phyloP scores from a whole-genome alignment of 1,284 basidiomycete species.

The Puccinia polysora region DNA sequence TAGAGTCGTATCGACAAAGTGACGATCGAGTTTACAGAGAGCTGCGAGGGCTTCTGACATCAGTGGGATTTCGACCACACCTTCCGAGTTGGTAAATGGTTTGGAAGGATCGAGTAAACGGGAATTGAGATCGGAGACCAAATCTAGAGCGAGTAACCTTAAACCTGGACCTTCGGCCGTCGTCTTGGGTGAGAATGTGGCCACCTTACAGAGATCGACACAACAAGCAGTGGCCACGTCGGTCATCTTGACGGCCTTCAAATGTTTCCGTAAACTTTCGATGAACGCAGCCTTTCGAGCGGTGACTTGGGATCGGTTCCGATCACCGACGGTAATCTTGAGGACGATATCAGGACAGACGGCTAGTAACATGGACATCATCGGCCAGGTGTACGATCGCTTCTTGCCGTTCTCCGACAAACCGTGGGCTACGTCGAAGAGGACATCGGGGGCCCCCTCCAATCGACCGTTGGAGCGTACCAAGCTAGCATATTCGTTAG shows the following conservation, averaged over 20 bases:
- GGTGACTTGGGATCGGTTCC: conserved; percentile 53
- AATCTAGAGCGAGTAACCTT: conserved; percentile 64
- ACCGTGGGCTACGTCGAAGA: conserved; percentile 52
- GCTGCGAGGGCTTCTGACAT: conserved; percentile 51
- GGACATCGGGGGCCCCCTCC: conserved; percentile 52
- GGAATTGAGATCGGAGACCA: conserved; percentile 55
- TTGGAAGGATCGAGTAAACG: conserved; percentile 48
- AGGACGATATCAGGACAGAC: conserved; percentile 70
- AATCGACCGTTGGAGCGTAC: conserved; percentile 56
- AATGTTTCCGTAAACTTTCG: conserved; percentile 48
- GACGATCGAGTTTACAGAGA: conserved; percentile 50
- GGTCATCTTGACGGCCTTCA: conserved; percentile 53
- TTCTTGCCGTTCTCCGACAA: conserved; percentile 55
- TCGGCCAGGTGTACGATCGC: conserved; percentile 70
- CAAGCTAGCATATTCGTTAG: conserved; percentile 71
- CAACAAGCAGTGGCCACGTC: conserved; percentile 69
- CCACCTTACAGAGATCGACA: conserved; percentile 75
- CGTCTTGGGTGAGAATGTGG: conserved; percentile 62
- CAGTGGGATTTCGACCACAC: conserved; percentile 49
- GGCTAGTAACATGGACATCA: conserved; percentile 69
- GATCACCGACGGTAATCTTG: conserved; percentile 54
- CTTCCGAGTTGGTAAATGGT: conserved; percentile 46
- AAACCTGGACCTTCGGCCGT: conserved; percentile 61
- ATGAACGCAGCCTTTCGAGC: conserved; percentile 43
- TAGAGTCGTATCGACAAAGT: conserved; percentile 31